phyloP scores from a whole-genome alignment of 352 stramenopile species.

The Globisporangium acanthophoron region DNA sequence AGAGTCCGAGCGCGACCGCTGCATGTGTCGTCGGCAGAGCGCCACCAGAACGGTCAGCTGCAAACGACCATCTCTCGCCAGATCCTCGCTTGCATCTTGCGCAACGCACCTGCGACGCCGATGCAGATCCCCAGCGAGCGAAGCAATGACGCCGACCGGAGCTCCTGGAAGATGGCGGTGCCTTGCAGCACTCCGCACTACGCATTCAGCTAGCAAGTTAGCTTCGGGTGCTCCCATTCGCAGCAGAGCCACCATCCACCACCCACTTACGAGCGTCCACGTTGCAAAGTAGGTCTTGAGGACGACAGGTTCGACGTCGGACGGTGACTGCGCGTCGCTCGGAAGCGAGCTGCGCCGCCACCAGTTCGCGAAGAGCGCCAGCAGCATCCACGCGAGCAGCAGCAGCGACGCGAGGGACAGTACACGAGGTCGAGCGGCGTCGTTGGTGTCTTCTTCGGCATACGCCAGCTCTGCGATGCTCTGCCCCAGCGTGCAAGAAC shows the following conservation, averaged over 20 bases:
- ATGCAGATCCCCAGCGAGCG: slow-evolving; percentile 3
- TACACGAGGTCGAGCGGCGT: neutral
- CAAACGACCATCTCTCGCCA: neutral
- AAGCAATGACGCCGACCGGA: neutral
- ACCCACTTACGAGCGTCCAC: slow-evolving; percentile 13
- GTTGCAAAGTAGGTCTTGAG: slow-evolving; percentile 12
- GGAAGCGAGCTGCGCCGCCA: slow-evolving; percentile 13
- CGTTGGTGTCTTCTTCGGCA: neutral
- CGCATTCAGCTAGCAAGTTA: neutral
- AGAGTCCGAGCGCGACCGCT: slow-evolving; percentile 6
- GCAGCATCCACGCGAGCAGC: slow-evolving; percentile 15
- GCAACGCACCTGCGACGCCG: slow-evolving; percentile 3
- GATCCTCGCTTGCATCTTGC: neutral
- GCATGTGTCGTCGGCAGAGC: neutral
- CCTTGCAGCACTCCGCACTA: slow-evolving; percentile 17
- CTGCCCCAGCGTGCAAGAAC: neutral
- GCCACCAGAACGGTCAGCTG: neutral
- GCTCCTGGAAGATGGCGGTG: slow-evolving; percentile 15
- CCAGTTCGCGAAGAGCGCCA: slow-evolving; percentile 12
- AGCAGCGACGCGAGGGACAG: slow-evolving; percentile 12
- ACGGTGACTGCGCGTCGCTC: neutral
- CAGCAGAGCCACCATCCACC: neutral
- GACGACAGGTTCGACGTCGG: neutral
- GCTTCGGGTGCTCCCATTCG: neutral
- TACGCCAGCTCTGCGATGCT: slow-evolving; percentile 14